phyloP scores from a whole-genome alignment of 208 protist genomes.

The Trypanosoma caninum region DNA sequence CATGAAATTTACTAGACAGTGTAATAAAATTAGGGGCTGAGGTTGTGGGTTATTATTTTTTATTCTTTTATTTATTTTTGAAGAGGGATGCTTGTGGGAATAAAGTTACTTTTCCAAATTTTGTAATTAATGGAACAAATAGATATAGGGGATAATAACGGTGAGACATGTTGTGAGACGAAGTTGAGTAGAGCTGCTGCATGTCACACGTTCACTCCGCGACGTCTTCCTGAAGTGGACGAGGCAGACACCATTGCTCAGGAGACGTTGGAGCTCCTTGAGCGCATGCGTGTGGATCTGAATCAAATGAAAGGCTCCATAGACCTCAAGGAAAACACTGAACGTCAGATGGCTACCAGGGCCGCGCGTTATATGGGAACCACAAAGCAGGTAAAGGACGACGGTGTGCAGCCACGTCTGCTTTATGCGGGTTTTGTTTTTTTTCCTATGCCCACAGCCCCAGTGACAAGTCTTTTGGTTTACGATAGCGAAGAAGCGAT shows the following conservation, averaged over 20 bases:
- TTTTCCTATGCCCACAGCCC: slow-evolving; percentile 30
- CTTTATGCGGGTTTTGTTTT: slow-evolving; percentile 17
- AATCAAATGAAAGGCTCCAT: slow-evolving; percentile 19
- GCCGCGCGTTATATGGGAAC: slow-evolving; percentile 10
- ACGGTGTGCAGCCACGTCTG: background rate
- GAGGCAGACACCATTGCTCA: slow-evolving; percentile 15
- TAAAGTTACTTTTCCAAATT: background rate
- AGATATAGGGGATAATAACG: background rate
- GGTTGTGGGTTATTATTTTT: no score
- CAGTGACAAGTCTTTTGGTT: slow-evolving; percentile 20
- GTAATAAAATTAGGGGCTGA: no score
- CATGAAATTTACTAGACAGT: no score
- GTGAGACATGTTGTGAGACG: background rate
- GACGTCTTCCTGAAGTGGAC: slow-evolving; percentile 5
- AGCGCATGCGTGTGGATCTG: slow-evolving; percentile 29
- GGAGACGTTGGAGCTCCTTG: slow-evolving; percentile 19
- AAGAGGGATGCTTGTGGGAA: background rate
- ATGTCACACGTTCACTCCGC: background rate
- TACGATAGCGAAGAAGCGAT: background rate
- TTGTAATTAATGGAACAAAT: no score
- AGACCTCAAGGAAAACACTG: slow-evolving; percentile 21
- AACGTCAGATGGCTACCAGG: slow-evolving; percentile 11
- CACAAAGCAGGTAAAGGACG: background rate
- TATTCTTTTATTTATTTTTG: slow-evolving; percentile 22
- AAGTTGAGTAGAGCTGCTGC: background rate